A percentile compares a stretch with the other conserved stretches of the same genome.
Evolutionary conservation across 768 basidiomycete species (phyloP).

Genomic region (Psilocybe azurescens): DNA sequence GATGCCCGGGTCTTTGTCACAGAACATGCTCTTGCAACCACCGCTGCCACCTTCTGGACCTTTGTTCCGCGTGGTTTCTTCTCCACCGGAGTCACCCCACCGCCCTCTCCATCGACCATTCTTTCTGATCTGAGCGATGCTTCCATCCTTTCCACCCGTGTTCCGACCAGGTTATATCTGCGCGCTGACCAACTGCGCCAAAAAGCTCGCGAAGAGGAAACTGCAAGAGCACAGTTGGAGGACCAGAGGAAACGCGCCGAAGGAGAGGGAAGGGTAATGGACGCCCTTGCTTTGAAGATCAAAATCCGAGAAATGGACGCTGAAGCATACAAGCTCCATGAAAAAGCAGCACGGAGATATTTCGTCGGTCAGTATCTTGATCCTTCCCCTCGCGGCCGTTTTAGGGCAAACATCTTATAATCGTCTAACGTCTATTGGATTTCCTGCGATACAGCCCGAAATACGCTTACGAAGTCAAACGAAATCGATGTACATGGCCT

Average conservation of each 20-base stretch:
- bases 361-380: slow-evolving; percentile 43
- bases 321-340: slow-evolving; percentile 43
- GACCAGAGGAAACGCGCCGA: slow-evolving; percentile 33
- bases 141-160: slow-evolving; percentile 35
- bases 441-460: slow-evolving; percentile 36
- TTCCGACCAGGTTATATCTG: slow-evolving; percentile 33
- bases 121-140: slow-evolving; percentile 27
- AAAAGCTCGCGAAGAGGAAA: slow-evolving; percentile 45
- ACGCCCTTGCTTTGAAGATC: slow-evolving; percentile 43
- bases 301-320: slow-evolving; percentile 42
- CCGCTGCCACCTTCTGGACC: slow-evolving; percentile 29
- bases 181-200: slow-evolving; percentile 44
- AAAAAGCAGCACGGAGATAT: slow-evolving; percentile 50
- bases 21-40: slow-evolving; percentile 29
- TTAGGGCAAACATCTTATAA: neutral
- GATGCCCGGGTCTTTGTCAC: slow-evolving; percentile 31
- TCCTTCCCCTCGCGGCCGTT: neutral
- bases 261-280: slow-evolving; percentile 36
- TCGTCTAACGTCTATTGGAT: slow-evolving; percentile 8
- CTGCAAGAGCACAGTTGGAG: slow-evolving; percentile 30
- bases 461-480: slow-evolving; percentile 35
- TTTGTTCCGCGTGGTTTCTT: slow-evolving; percentile 21
- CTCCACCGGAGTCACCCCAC: slow-evolving; percentile 17
- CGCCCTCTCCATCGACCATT: slow-evolving; percentile 22
- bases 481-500: slow-evolving; percentile 58